A percentile compares a stretch with the other conserved stretches of the same genome.
These are phyloP conservation scores for Grigorovia yakushimaensis DNA, from an alignment of 805 yeast species.

Conservation along the genomic window DNA sequence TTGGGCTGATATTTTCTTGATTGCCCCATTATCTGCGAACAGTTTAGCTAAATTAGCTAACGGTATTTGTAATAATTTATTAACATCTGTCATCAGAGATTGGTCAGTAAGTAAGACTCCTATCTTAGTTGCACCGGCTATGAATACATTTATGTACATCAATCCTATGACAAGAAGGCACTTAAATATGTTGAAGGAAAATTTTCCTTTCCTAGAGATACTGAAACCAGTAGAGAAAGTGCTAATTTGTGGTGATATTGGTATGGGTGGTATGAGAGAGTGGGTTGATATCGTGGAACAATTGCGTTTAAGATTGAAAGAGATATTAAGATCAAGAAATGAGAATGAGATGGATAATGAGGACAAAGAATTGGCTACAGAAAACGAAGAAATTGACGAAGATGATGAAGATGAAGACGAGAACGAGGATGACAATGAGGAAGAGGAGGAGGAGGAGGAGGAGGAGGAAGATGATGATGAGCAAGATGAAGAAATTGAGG, in stretches of 20 bases:
- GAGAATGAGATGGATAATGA: constrained; percentile 29
- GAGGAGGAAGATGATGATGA: constrained; percentile 32
- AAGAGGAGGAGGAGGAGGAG: constrained; percentile 34
- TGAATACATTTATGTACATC: constrained; percentile 78
- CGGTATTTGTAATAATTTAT: constrained; percentile 68
- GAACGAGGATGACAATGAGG: constrained; percentile 36
- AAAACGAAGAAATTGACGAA: constrained; percentile 37
- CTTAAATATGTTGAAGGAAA: constrained; percentile 49
- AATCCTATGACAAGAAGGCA: constrained; percentile 73
- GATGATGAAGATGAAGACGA: constrained; percentile 36
- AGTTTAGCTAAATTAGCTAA: constrained; percentile 65
- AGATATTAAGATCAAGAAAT: constrained; percentile 20
- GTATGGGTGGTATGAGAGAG: constrained; percentile 90
- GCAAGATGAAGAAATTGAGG: constrained; percentile 34
- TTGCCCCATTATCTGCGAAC: constrained; percentile 74
- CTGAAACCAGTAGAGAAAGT: constrained; percentile 77
- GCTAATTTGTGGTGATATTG: constrained; percentile 72
- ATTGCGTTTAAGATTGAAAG: constrained; percentile 30
- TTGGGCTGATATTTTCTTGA: constrained; percentile 75
- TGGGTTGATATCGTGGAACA: constrained; percentile 74
- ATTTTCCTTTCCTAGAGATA: constrained; percentile 65
- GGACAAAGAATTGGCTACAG: constrained; percentile 21
- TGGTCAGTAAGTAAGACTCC: constrained; percentile 67
- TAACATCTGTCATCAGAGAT: constrained; percentile 64
- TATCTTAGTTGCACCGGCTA: constrained; percentile 69